These are phyloP conservation scores for Tephrocybe sp. DNA, from an alignment of 768 basidiomycete species.

Conservation along the genomic window DNA sequence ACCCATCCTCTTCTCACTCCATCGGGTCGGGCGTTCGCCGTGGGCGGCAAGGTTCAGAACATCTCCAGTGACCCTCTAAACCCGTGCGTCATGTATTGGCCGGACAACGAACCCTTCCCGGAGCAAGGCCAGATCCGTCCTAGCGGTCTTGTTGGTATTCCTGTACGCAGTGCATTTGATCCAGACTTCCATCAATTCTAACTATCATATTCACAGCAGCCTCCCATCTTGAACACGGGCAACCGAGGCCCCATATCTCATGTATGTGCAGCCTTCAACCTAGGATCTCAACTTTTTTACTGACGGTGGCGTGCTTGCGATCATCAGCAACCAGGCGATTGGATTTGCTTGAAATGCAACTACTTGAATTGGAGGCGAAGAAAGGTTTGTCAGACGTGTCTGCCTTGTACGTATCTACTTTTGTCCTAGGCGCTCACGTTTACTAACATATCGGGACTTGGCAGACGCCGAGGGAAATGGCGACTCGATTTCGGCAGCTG, in stretches of 20 bases:
- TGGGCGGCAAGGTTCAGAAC: conserved; percentile 79
- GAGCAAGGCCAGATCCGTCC: conserved; percentile 79
- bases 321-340: conserved; percentile 67
- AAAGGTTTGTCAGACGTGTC: conserved; percentile 89
- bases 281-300: background rate
- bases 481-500: conserved; percentile 81
- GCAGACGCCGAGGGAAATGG: conserved; percentile 86
- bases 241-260: conserved; percentile 87
- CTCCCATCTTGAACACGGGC: conserved; percentile 86
- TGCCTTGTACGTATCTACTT: conserved; percentile 58
- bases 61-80: conserved; percentile 66
- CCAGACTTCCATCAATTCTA: conserved; percentile 8
- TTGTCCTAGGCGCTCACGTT: conserved; percentile 5
- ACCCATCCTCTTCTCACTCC: conserved; percentile 78
- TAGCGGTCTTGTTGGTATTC: conserved; percentile 46
- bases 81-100: conserved; percentile 89
- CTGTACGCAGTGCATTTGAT: conserved; percentile 33
- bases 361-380: conserved; percentile 86
- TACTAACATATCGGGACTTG: background rate
- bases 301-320: conserved; percentile 13
- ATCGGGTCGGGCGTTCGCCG: conserved; percentile 73
- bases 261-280: conserved; percentile 41
- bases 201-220: conserved; percentile 45
- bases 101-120: conserved; percentile 83
- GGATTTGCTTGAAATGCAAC: conserved; percentile 82